A percentile compares a stretch with the other conserved stretches of the same genome.
Conservation (phyloP, 2,329 filamentous ascomycete species). For the Cryphonectria parasitica region DNA sequence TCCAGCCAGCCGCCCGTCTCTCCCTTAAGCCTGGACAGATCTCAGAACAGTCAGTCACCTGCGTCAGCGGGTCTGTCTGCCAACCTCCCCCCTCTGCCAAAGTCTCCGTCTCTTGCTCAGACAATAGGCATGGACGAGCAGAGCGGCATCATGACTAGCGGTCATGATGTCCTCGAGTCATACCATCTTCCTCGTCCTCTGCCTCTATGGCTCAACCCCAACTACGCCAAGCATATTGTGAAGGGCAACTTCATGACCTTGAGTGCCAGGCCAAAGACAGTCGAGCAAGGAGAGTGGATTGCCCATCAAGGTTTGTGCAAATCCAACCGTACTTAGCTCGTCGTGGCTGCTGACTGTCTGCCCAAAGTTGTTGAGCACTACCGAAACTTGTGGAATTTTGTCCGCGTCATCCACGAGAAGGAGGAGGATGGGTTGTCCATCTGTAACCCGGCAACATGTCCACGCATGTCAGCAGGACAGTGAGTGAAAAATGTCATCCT, state of each 20-base stretch:
- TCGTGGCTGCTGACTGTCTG: conserved; percentile 17
- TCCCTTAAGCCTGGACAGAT: conserved; percentile 37
- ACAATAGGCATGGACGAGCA: conserved; percentile 71
- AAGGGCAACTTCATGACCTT: conserved; percentile 98
- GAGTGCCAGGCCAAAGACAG: conserved; percentile 88
- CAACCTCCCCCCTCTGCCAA: conserved; percentile 64
- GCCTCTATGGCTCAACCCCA: conserved; percentile 75
- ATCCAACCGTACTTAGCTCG: background rate
- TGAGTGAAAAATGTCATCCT: conserved; percentile 54
- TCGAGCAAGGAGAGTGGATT: conserved; percentile 94
- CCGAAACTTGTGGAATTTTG: conserved; percentile 84
- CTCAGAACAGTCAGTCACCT: conserved; percentile 53
- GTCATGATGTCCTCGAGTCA: conserved; percentile 59
- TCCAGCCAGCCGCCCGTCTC: conserved; percentile 40
- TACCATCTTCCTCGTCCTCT: conserved; percentile 69
- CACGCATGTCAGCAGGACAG: conserved; percentile 92
- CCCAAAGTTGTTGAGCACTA: conserved; percentile 85
- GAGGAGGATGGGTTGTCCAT: conserved; percentile 78
- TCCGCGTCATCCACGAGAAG: conserved; percentile 84
- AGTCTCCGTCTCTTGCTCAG: conserved; percentile 66
- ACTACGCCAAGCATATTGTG: conserved; percentile 83
- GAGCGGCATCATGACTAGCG: conserved; percentile 50
- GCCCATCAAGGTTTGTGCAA: conserved; percentile 79
- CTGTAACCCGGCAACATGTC: conserved; percentile 83
- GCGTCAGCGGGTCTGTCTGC: conserved; percentile 55